These are phyloP conservation scores for Aspergillus novoparasiticus DNA, from an alignment of 2,329 filamentous ascomycete genomes.

Conservation along the genomic window DNA sequence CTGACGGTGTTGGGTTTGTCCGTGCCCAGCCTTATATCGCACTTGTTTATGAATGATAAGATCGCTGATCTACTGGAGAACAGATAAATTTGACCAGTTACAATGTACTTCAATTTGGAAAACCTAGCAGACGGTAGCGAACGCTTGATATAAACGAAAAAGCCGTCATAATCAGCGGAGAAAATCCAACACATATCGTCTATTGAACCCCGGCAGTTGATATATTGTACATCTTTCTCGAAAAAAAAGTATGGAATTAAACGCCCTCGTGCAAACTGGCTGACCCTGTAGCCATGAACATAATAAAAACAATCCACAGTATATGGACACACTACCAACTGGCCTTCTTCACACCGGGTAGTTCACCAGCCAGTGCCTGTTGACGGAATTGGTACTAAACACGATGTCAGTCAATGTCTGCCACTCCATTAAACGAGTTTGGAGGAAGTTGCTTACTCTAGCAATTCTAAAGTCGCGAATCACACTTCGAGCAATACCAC, in stretches of 20 bases:
- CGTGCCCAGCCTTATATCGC: too few relatives aligned
- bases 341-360: conserved; percentile 93
- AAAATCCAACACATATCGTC: not conserved
- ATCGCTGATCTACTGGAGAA: too few relatives aligned
- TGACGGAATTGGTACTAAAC: conserved; percentile 86
- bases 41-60: too few relatives aligned
- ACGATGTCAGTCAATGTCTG: conserved; percentile 20
- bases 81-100: too few relatives aligned
- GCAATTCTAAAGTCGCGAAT: conserved; percentile 90
- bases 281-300: conserved; percentile 21
- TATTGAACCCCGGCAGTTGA: not conserved
- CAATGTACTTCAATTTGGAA: too few relatives aligned
- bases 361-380: conserved; percentile 78
- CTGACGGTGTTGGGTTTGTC: too few relatives aligned
- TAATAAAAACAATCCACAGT: conserved; percentile 10
- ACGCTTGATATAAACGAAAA: too few relatives aligned
- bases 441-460: conserved; percentile 65
- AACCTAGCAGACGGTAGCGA: too few relatives aligned
- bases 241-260: conserved; percentile 18
- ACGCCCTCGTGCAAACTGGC: conserved; percentile 29
- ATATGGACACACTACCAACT: conserved; percentile 70
- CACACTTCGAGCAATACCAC: conserved; percentile 88
- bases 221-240: conserved; percentile 21
- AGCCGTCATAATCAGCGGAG: not conserved
- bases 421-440: not conserved